These are phyloP conservation scores for Colletotrichum chlorophyti DNA, from an alignment of 2,329 filamentous ascomycete species.

Conservation along the genomic window DNA sequence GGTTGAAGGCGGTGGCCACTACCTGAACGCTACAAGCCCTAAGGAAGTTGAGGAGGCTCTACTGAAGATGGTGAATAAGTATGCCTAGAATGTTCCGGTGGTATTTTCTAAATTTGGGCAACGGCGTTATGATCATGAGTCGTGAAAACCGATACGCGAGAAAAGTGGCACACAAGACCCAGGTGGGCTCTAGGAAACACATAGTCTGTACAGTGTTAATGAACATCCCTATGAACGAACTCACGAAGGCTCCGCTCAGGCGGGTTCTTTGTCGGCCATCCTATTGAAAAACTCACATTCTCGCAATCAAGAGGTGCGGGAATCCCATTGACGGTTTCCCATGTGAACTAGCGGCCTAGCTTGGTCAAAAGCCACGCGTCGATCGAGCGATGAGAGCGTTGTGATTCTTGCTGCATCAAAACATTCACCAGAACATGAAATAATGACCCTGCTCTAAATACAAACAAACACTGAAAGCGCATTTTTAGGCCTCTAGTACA, in stretches of 20 bases:
- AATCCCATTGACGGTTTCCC: no score
- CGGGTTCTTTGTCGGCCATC: neutral
- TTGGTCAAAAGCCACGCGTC: neutral
- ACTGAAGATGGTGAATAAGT: slow-evolving; percentile 48
- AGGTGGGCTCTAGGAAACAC: neutral
- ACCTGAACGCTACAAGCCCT: slow-evolving; percentile 56
- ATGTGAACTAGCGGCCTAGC: neutral
- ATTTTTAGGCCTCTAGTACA: no score
- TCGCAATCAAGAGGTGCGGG: no score
- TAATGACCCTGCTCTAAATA: no score
- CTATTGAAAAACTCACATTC: neutral
- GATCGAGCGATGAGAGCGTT: slow-evolving; percentile 8
- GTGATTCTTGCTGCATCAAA: no score
- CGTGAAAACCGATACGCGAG: neutral
- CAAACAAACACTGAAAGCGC: no score
- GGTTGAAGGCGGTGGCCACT: slow-evolving; percentile 54
- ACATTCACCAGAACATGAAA: no score
- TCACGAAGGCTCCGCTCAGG: no score
- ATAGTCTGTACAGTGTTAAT: neutral
- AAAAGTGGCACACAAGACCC: neutral
- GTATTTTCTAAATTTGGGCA: neutral
- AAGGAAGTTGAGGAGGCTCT: slow-evolving; percentile 52
- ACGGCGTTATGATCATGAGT: slow-evolving; percentile 16
- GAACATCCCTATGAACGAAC: neutral
- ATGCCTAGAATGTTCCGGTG: slow-evolving; percentile 26